Percentiles rank a stretch among this genome's conserved stretches.
These are phyloP conservation scores for Ophiosphaerella narmari DNA, from an alignment of 2,329 filamentous ascomycete species.

Conservation along the genomic window DNA sequence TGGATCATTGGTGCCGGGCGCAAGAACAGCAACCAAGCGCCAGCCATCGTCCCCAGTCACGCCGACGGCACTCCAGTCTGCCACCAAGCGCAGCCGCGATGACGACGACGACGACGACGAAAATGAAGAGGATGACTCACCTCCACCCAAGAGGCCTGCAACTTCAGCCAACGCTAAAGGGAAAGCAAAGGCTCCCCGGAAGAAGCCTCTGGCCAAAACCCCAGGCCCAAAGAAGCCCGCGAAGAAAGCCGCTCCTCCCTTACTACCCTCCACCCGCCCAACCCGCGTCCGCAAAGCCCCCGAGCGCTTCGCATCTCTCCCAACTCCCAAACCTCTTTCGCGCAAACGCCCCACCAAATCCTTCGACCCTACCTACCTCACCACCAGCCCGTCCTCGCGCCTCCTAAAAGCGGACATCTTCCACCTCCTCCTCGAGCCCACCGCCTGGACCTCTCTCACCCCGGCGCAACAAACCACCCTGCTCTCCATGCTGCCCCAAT, in stretches of 20 bases:
- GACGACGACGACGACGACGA: slow-evolving; percentile 6
- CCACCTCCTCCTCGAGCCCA: slow-evolving; percentile 37
- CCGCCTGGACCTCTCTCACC: slow-evolving; percentile 37
- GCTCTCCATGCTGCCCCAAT: slow-evolving; percentile 29
- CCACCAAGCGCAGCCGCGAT: slow-evolving; percentile 13
- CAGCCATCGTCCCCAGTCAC: neutral
- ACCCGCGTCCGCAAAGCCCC: slow-evolving; percentile 36
- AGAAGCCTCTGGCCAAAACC: slow-evolving; percentile 10
- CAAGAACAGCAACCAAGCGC: neutral
- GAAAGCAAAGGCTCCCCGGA: slow-evolving; percentile 4
- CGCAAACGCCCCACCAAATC: neutral
- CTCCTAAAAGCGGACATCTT: slow-evolving; percentile 41
- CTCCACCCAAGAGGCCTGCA: slow-evolving; percentile 9
- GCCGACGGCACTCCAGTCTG: neutral
- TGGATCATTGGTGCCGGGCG: neutral
- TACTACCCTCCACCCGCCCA: slow-evolving; percentile 21
- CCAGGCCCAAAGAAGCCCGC: slow-evolving; percentile 6
- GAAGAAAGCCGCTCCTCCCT: slow-evolving; percentile 8
- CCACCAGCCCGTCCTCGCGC: slow-evolving; percentile 36
- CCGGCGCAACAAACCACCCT: slow-evolving; percentile 24
- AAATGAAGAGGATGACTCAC: slow-evolving; percentile 1
- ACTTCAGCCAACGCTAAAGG: neutral
- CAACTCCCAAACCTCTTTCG: neutral
- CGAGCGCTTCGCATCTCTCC: slow-evolving; percentile 22
- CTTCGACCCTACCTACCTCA: slow-evolving; percentile 38